Evolutionary conservation across 257 asterid genomes (phyloP).

Genomic region (Parsonsia alboflavescens): DNA sequence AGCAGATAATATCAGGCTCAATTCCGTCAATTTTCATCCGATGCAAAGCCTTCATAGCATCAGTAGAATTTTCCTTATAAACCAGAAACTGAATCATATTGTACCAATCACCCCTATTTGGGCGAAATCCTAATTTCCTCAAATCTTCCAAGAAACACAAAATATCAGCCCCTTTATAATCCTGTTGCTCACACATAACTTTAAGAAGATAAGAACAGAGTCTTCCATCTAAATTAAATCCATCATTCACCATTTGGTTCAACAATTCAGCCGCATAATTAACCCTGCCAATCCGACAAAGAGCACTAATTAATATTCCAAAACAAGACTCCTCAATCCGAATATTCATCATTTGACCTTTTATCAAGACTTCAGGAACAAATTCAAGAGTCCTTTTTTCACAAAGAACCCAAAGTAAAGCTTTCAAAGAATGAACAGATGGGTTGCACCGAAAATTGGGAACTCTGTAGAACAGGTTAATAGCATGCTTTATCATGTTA

Average conservation of each 20-base stretch:
- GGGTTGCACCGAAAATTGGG: constrained; percentile 59
- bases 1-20: constrained; percentile 40
- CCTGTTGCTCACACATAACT: constrained; percentile 37
- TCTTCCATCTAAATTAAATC: constrained; percentile 42
- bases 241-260: constrained; percentile 44
- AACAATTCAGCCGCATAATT: constrained; percentile 42
- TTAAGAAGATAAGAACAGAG: constrained; percentile 45
- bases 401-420: constrained; percentile 51
- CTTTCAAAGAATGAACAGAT: constrained; percentile 43
- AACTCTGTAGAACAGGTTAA: constrained; percentile 50
- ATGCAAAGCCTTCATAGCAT: constrained; percentile 44
- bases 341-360: constrained; percentile 43
- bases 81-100: constrained; percentile 45
- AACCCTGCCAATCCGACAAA: constrained; percentile 47
- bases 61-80: constrained; percentile 27
- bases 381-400: constrained; percentile 31
- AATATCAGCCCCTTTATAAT: constrained; percentile 24
- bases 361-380: constrained; percentile 44
- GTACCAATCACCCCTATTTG: constrained; percentile 43
- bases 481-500: constrained; percentile 38
- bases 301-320: constrained; percentile 52
- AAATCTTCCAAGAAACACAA: constrained; percentile 41
- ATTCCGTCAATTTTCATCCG: constrained; percentile 44
- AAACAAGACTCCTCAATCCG: constrained; percentile 56
- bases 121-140: constrained; percentile 42